Conservation (phyloP, 345 rosid genomes). For the Hypericum perforatum region DNA sequence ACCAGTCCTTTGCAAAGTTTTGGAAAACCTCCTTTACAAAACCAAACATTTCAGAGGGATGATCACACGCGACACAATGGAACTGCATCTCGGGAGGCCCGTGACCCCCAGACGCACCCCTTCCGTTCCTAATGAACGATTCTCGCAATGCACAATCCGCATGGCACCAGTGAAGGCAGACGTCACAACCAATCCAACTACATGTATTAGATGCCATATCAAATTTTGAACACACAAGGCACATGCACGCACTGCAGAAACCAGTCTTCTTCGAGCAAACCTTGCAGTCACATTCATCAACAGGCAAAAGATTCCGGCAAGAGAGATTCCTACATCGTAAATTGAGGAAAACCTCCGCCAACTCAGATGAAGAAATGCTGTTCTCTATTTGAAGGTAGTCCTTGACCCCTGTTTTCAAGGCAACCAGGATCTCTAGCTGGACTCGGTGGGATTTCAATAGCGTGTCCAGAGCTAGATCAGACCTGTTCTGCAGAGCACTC, state of each 20-base stretch:
- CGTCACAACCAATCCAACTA: slow-evolving; percentile 98
- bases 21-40: slow-evolving; percentile 93
- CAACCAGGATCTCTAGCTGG: slow-evolving; percentile 83
- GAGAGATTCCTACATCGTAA: slow-evolving; percentile 67
- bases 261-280: slow-evolving; percentile 77
- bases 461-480: slow-evolving; percentile 53
- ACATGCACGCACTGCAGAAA: slow-evolving; percentile 92
- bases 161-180: slow-evolving; percentile 98
- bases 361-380: slow-evolving; percentile 45
- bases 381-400: slow-evolving; percentile 58
- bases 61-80: slow-evolving; percentile 86
- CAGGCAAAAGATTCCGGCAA: slow-evolving; percentile 64
- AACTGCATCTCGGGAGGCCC: slow-evolving; percentile 81
- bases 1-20: slow-evolving; percentile 75
- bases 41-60: slow-evolving; percentile 98
- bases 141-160: slow-evolving; percentile 80
- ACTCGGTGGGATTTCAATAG: slow-evolving; percentile 51
- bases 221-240: slow-evolving; percentile 84
- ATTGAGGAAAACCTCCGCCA: slow-evolving; percentile 84
- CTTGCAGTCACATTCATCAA: slow-evolving; percentile 91
- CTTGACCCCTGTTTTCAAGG: slow-evolving; percentile 56
- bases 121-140: slow-evolving; percentile 70
- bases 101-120: slow-evolving; percentile 38
- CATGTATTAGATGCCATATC: slow-evolving; percentile 94
- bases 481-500: slow-evolving; percentile 48